Evolutionary conservation across 371 early-diverging fungal species (phyloP).

Genomic region (Cokeromyces recurvatus): DNA sequence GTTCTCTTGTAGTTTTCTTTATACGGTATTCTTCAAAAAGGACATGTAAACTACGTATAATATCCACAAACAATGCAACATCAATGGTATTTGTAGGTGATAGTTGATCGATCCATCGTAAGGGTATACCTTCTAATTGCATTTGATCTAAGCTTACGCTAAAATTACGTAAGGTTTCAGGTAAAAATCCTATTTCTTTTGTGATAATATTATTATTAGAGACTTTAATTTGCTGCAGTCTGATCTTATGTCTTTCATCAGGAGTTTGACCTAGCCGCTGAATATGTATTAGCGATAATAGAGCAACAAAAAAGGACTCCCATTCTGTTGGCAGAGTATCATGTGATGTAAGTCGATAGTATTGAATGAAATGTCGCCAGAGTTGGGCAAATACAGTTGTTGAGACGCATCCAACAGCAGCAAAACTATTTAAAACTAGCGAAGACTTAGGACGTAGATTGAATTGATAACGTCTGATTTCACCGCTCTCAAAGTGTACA

Average conservation of each 20-base stretch:
- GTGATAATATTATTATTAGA: slow-evolving; percentile 2
- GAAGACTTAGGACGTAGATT: slow-evolving; percentile 31
- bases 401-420: slow-evolving; percentile 44
- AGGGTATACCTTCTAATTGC: slow-evolving; percentile 13
- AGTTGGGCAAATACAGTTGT: slow-evolving; percentile 19
- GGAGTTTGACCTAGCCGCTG: too few species aligned
- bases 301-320: slow-evolving; percentile 44
- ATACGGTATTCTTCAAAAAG: slow-evolving; percentile 62
- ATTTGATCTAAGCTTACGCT: too few species aligned
- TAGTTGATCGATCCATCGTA: slow-evolving; percentile 15
- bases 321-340: slow-evolving; percentile 49
- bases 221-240: slow-evolving; percentile 3
- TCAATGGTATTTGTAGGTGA: slow-evolving; percentile 6
- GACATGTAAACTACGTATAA: slow-evolving; percentile 53
- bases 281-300: too few species aligned
- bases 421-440: slow-evolving; percentile 41
- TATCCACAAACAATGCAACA: slow-evolving; percentile 1
- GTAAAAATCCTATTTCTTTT: background rate
- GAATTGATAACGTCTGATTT: slow-evolving; percentile 29
- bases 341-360: too few species aligned
- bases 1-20: slow-evolving; percentile 25
- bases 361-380: too few species aligned
- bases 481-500: slow-evolving; percentile 20
- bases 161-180: too few species aligned
- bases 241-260: too few species aligned